Conservation (phyloP, 805 yeast species). For the Saturnispora serradocipensis region DNA sequence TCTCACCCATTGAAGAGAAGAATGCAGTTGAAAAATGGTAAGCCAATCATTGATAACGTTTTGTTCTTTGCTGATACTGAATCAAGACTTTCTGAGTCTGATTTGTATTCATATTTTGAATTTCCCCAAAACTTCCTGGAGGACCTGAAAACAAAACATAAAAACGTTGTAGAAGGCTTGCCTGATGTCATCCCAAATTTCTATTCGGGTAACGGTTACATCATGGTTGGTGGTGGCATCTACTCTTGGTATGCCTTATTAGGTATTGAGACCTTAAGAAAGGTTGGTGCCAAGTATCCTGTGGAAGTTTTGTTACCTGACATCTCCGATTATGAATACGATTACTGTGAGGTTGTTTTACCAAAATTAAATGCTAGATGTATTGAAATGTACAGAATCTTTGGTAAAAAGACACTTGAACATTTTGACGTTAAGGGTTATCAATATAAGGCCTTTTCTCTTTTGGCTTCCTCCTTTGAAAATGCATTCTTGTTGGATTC, state of each 20-base stretch:
- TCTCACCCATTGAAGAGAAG: conserved; percentile 27
- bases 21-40: conserved; percentile 23
- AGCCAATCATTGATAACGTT: conserved; percentile 27
- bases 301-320: conserved; percentile 77
- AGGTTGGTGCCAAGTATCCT: conserved; percentile 60
- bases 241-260: conserved; percentile 64
- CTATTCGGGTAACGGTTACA: conserved; percentile 39
- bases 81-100: conserved; percentile 22
- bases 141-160: conserved; percentile 28
- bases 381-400: conserved; percentile 50
- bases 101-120: conserved; percentile 20
- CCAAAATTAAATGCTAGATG: conserved; percentile 60
- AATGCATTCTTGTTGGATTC: conserved; percentile 66
- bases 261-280: conserved; percentile 55
- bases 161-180: conserved; percentile 22
- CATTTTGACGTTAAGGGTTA: conserved; percentile 49
- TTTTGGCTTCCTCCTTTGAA: conserved; percentile 65
- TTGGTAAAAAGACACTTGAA: conserved; percentile 44
- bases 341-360: conserved; percentile 54
- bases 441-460: conserved; percentile 62
- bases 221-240: conserved; percentile 74
- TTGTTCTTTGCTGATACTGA: conserved; percentile 21
- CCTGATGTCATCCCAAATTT: conserved; percentile 23
- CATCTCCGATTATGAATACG: conserved; percentile 59
- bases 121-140: conserved; percentile 26